Evolutionary conservation across 2,329 filamentous ascomycete species (phyloP).

Genomic region (Hypoxylon sp.): DNA sequence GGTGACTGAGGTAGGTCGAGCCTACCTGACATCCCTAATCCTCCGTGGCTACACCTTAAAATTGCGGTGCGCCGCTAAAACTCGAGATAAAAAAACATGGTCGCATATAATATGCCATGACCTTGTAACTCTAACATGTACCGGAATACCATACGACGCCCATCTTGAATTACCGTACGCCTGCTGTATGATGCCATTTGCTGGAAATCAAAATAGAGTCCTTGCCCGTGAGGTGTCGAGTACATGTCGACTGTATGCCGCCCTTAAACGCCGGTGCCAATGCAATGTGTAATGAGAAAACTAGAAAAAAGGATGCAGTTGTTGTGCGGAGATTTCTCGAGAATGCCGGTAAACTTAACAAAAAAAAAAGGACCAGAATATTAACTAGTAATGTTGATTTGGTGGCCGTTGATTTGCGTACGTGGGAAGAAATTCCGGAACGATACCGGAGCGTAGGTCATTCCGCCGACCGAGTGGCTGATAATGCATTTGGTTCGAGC

Average conservation of each 20-base stretch:
- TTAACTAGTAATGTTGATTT: slow-evolving; percentile 43
- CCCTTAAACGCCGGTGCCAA: slow-evolving; percentile 49
- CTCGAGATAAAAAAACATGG: slow-evolving; percentile 6
- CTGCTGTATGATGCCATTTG: slow-evolving; percentile 44
- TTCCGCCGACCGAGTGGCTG: slow-evolving; percentile 79
- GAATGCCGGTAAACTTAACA: background rate
- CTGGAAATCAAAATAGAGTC: slow-evolving; percentile 35
- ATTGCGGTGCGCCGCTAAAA: background rate
- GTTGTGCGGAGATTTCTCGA: slow-evolving; percentile 15
- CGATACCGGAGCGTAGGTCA: slow-evolving; percentile 76
- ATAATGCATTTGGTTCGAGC: slow-evolving; percentile 84
- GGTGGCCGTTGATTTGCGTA: slow-evolving; percentile 43
- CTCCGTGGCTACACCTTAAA: background rate
- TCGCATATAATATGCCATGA: slow-evolving; percentile 12
- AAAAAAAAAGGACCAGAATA: background rate
- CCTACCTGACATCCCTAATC: background rate
- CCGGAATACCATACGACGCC: slow-evolving; percentile 18
- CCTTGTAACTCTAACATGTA: slow-evolving; percentile 17
- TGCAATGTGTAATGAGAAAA: slow-evolving; percentile 44
- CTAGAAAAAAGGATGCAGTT: slow-evolving; percentile 29
- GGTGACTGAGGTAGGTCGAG: slow-evolving; percentile 3
- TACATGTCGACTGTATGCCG: slow-evolving; percentile 45
- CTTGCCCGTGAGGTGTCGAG: slow-evolving; percentile 45
- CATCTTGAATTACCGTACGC: slow-evolving; percentile 38
- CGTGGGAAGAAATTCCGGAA: slow-evolving; percentile 69